Conservation (phyloP, 768 basidiomycete genomes). For the Boletus huronensis region DNA sequence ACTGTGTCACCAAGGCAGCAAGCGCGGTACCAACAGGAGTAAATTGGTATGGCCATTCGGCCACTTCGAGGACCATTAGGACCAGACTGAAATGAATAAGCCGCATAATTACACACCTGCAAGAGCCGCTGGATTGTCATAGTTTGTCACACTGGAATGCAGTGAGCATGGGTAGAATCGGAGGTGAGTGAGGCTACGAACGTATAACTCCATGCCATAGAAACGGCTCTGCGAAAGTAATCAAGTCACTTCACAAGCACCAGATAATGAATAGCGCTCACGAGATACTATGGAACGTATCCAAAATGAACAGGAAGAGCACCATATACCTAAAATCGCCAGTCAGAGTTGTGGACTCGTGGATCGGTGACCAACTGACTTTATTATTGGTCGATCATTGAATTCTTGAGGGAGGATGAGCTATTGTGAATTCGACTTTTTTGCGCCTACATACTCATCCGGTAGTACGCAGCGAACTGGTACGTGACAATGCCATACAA, state of each 20-base stretch:
- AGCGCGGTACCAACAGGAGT: conserved; percentile 45
- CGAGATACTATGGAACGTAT: conserved; percentile 17
- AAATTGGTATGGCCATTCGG: conserved; percentile 46
- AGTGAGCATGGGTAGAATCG: background rate
- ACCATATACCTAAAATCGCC: conserved; percentile 5
- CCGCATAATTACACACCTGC: background rate
- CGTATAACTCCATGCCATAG: conserved; percentile 18
- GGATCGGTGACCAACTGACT: background rate
- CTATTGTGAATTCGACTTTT: background rate
- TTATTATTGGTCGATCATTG: conserved; percentile 9
- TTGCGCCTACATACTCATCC: conserved; percentile 4
- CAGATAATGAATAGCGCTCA: background rate
- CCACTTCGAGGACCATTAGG: background rate
- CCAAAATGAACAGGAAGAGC: conserved; percentile 11
- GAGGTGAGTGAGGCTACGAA: background rate
- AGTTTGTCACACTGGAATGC: background rate
- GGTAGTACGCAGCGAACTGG: conserved; percentile 40
- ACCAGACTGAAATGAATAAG: background rate
- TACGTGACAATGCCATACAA: conserved; percentile 42
- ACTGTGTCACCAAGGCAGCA: conserved; percentile 47
- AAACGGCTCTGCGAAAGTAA: conserved; percentile 8
- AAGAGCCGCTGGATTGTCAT: background rate
- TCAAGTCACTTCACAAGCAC: background rate
- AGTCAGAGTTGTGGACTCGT: background rate
- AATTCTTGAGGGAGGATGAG: conserved; percentile 1